These are phyloP conservation scores for Ceratobasidium sp. DNA, from an alignment of 1,284 basidiomycete species.

Conservation along the genomic window DNA sequence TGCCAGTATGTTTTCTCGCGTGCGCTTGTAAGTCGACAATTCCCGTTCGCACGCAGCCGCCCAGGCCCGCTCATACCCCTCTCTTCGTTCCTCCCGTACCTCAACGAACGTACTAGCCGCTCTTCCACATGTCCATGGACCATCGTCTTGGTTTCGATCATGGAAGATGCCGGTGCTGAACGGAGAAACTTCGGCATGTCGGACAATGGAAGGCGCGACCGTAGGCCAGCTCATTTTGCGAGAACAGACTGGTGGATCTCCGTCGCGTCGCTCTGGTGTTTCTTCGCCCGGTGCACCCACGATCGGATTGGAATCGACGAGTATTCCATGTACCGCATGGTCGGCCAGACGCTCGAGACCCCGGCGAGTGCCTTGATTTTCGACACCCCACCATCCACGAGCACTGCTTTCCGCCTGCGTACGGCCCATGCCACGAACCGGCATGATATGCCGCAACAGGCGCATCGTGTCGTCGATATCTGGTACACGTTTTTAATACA, in stretches of 20 bases:
- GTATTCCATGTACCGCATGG: not conserved
- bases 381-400: not conserved
- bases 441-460: not conserved
- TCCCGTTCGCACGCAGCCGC: too few species aligned
- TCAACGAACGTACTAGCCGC: too few species aligned
- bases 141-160: too few species aligned
- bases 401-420: not conserved
- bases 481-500: not conserved
- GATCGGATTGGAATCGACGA: too few species aligned
- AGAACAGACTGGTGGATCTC: too few species aligned
- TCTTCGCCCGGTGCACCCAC: not conserved
- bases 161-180: not conserved
- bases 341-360: not conserved
- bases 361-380: not conserved
- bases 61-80: too few species aligned
- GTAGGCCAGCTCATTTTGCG: not conserved
- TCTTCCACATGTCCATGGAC: too few species aligned
- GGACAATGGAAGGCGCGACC: not conserved
- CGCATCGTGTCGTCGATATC: not conserved
- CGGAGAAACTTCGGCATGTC: not conserved
- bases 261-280: not conserved
- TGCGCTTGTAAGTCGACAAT: too few species aligned
- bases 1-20: too few species aligned
- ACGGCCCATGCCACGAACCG: not conserved
- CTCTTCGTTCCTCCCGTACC: too few species aligned